phyloP scores from a whole-genome alignment of 2,329 filamentous ascomycete genomes.

The Microthyrium microscopicum region DNA sequence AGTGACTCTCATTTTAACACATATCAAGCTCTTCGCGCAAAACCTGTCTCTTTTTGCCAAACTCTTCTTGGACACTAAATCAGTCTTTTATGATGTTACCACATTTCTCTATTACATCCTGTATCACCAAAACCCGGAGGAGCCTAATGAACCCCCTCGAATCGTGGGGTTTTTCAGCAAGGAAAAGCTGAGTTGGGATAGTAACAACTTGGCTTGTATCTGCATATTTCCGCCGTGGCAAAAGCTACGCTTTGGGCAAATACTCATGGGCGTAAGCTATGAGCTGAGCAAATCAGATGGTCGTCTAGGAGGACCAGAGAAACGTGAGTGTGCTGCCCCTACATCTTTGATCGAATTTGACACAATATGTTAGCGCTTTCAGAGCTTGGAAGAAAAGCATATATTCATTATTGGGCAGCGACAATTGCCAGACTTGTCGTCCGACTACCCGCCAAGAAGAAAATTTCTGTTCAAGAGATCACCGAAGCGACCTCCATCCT shows the following conservation, averaged over 20 bases:
- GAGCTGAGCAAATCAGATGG: conserved; percentile 74
- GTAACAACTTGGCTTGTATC: conserved; percentile 94
- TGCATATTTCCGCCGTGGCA: conserved; percentile 93
- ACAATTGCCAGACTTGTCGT: conserved; percentile 57
- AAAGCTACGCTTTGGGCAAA: conserved; percentile 67
- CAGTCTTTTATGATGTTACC: conserved; percentile 90
- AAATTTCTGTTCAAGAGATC: conserved; percentile 52
- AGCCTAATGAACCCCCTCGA: conserved; percentile 21
- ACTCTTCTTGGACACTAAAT: conserved; percentile 95
- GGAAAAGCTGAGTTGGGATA: conserved; percentile 97
- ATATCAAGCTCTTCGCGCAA: conserved; percentile 58
- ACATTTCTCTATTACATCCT: conserved; percentile 92
- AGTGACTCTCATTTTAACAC: not conserved
- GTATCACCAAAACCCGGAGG: conserved; percentile 46
- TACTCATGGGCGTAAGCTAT: conserved; percentile 88
- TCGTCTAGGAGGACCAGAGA: conserved; percentile 79
- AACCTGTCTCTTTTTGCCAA: conserved; percentile 94
- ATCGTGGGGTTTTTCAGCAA: conserved; percentile 97
- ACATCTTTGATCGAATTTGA: conserved; percentile 1
- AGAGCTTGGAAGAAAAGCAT: conserved; percentile 67
- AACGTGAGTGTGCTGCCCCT: conserved; percentile 31
- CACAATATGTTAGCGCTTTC: conserved; percentile 42
- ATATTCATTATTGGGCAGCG: conserved; percentile 71
- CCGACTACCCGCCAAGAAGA: conserved; percentile 27
- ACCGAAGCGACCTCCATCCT: conserved; percentile 69